Base-by-base conservation (phyloP, 331 rosid genomes). In the Rosa hybrid region DNA sequence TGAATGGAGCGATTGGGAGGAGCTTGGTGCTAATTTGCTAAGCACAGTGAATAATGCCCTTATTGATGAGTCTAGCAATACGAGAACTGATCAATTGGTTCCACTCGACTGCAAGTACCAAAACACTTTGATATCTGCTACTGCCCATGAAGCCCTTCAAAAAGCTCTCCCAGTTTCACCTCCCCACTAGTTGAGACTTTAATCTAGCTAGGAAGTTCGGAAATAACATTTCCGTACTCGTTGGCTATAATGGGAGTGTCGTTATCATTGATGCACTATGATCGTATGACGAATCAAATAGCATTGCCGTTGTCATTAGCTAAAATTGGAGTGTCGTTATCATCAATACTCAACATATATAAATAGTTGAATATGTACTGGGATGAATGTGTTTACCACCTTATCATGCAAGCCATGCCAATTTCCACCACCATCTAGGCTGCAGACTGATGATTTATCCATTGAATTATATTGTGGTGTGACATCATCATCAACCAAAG, bases 1-100 rank as follows among this genome's bases (percentile, higher is more conserved):
- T 74, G 92, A 82, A 10, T 88, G 94, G 94, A 67, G 59, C 71
- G 86, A 90, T 44, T 90, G 94, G 70, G 85, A 88, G 34, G 91
- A 91, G 27, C 63, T 77, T 3, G 87, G 82, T 69, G 44, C 68
- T 68, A 51, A 87, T 56, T 48, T 91, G 78, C 38, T 87, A 48
- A 74, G 73, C 0, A 65, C 86, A 11, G 80, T 88, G 38, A 81
- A 41, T 27, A 68, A 80, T 78, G 68, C 77, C 8, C 8, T 84
- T 18, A 84, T 77, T 2, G 84, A 82, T 71, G 74, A 48, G 54
- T 45, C 71, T 17, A 50, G n/a, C 23, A 12, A 12, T 10, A 27
- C 18, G 41, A n/a, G 20, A 81, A 71, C 23, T 27, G 56, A 75
- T 41, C 83, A 62, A 8, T 74, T 84, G 56, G 57, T 89, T 67